phyloP scores from a whole-genome alignment of 331 rosid species.

The Saraca asoca region DNA sequence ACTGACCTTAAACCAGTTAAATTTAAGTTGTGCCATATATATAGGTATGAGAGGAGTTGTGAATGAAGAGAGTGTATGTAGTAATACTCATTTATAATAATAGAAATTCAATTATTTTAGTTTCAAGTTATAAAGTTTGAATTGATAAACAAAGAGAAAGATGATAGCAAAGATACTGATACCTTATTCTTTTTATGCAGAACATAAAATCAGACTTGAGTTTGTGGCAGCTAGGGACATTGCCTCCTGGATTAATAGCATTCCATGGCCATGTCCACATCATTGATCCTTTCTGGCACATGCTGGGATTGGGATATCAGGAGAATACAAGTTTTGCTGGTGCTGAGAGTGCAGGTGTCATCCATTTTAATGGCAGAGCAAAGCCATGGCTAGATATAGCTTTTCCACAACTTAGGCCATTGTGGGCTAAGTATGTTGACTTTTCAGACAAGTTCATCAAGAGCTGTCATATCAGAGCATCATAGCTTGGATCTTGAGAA shows the following conservation, averaged over 20 bases:
- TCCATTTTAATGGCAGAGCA: slow-evolving; percentile 97
- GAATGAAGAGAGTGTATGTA: too few species aligned
- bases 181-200: slow-evolving; percentile 46
- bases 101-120: too few species aligned
- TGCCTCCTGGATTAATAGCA: slow-evolving; percentile 98
- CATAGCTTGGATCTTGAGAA: slow-evolving; percentile 50
- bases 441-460: slow-evolving; percentile 92
- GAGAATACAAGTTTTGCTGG: slow-evolving; percentile 74
- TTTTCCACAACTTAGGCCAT: slow-evolving; percentile 68
- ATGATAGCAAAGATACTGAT: slow-evolving; percentile 2
- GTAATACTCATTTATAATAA: too few species aligned
- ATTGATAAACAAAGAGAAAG: slow-evolving; percentile 17
- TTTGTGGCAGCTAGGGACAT: slow-evolving; percentile 97
- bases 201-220: slow-evolving; percentile 95
- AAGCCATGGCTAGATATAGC: slow-evolving; percentile 99
- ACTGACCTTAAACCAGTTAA: too few species aligned
- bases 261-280: slow-evolving; percentile 85
- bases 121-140: neutral
- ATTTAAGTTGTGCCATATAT: too few species aligned
- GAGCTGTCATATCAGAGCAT: slow-evolving; percentile 79
- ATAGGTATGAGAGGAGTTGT: too few species aligned
- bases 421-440: slow-evolving; percentile 82
- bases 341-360: slow-evolving; percentile 80
- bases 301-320: slow-evolving; percentile 96
- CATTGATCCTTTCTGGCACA: slow-evolving; percentile 97